Evolutionary conservation across 768 basidiomycete species (phyloP), one percentile per base, ranked within the genome.

Genomic region (Hericium rajendrae): DNA sequence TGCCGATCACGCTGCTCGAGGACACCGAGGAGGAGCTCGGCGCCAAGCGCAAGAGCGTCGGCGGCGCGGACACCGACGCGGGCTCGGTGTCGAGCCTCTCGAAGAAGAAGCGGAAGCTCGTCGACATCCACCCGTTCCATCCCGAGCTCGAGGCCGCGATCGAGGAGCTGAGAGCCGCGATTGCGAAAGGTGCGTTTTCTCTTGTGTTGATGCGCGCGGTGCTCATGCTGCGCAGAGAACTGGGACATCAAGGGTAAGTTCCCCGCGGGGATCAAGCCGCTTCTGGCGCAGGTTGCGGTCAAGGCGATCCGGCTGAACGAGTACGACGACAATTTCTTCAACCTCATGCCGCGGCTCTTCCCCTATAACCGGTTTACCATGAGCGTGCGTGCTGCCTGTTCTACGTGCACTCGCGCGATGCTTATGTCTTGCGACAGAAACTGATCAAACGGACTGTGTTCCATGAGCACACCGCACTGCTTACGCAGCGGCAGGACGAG

Each of bases 321-420:
- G 67, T 97, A 95, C 70, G 88, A 91, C 60, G 94, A 95, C 16
- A 81, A 88, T 64, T 95, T 95, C 69, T 97, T 95, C 73, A 85
- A 83, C 64, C 75, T 87, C 18, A 88, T 97, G 83, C 91, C 94
- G 0, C 76, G 72, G 22, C 69, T 95, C 40, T 93, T 98, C 65
- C 92, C 93, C 0, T 98, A 97, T 67, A 99, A 99, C 73, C 85
- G 86, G 62, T 99, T 90, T 68, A 95, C 91, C 0, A 93, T 97
- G 85, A 88, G 80, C 53, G 86, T 89, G 55, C 53, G 85, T 76
- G 16, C 28, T 40, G 48, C 22, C 22, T 18, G n/a, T 43, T 53
- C 51, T 37, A 0, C 53, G 39, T 24, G 41, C 22, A 12, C 9
- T 41, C 38, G 24, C 38, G 49, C 15, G 48, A 2, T 18, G 37